Conservation (phyloP, 306 rosid genomes). For the Sicyos baderoa region DNA sequence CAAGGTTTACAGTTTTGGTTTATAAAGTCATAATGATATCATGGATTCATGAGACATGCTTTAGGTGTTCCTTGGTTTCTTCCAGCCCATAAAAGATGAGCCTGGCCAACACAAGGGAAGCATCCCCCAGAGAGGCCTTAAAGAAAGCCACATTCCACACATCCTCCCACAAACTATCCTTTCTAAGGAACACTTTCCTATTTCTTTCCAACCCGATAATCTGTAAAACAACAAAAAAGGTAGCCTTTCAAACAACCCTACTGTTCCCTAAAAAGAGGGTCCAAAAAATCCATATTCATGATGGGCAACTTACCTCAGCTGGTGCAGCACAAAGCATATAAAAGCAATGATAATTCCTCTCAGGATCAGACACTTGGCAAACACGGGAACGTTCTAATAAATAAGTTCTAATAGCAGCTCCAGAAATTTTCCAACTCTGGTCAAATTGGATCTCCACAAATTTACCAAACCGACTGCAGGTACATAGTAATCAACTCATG, state of each 20-base stretch:
- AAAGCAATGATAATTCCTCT: slow-evolving; percentile 96
- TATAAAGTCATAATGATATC: no score
- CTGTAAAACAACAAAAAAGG: background rate
- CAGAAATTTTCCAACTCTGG: slow-evolving; percentile 73
- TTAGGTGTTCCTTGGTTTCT: no score
- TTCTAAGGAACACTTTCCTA: background rate
- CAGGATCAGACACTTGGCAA: slow-evolving; percentile 97
- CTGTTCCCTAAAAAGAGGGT: background rate
- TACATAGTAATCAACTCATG: slow-evolving; percentile 32
- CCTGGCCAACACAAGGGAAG: slow-evolving; percentile 1
- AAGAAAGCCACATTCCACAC: background rate
- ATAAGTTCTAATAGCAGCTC: slow-evolving; percentile 97
- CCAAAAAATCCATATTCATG: background rate
- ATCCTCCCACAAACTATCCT: background rate
- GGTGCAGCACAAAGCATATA: slow-evolving; percentile 98
- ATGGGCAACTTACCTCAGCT: slow-evolving; percentile 41
- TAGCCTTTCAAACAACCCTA: background rate
- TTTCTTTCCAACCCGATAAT: background rate
- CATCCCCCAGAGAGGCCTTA: background rate
- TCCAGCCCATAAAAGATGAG: background rate
- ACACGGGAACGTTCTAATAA: slow-evolving; percentile 86
- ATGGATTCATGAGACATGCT: no score
- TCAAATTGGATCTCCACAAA: slow-evolving; percentile 97
- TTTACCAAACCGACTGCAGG: slow-evolving; percentile 96
- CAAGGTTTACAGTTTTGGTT: background rate